Base-by-base conservation (phyloP, 179 eudicot species). In the Camellia oleifera region DNA sequence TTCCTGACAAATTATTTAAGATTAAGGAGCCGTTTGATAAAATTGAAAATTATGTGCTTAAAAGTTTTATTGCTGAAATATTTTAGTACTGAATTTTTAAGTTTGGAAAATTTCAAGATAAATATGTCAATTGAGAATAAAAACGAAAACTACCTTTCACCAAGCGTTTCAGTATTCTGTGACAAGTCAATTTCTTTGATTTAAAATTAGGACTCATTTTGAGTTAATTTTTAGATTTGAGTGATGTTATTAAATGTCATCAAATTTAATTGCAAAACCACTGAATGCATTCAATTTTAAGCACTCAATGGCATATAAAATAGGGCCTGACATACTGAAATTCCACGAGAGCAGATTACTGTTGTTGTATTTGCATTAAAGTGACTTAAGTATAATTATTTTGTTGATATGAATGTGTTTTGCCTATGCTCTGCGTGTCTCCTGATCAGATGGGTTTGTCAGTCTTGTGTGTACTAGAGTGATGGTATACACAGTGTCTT, bases 281-380 rank as follows among this genome's bases (percentile, higher is more conserved):
- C 56, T 69, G 12, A 45, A n/a, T 70, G 7, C 14, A n/a, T 70
- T 70, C 32, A 70, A 46, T 69, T 46, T 70, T 46, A 8, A 46
- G 15, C 74, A 70, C 15, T 5, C 4, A 69, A 46, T 70, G 2
- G 9, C 46, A 17, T 2, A 69, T 26, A 58, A 18, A 72, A 52
- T 32, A 42, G 42, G 54, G 5, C 54, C 12, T 5, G 54, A 20
- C 64, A 53, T 23, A 15, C 32, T 26, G 17, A 65, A 48, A 9
- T 65, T 77, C 32, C 52, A 23, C 15, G 68, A 9, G 4, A 68
- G 80, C 20, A 67, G 8, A 15, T 77, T 53, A 50, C 45, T 77
- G n/a, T 68, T 77, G 11, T 40, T 69, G 48, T 3, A 56, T 18
- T 56, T 68, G 54, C 42, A 68, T 67, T 53, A n/a, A 67, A 68